Evolutionary conservation across 2,329 filamentous ascomycete genomes (phyloP).

Genomic region (Hypoxylon rubiginosum): DNA sequence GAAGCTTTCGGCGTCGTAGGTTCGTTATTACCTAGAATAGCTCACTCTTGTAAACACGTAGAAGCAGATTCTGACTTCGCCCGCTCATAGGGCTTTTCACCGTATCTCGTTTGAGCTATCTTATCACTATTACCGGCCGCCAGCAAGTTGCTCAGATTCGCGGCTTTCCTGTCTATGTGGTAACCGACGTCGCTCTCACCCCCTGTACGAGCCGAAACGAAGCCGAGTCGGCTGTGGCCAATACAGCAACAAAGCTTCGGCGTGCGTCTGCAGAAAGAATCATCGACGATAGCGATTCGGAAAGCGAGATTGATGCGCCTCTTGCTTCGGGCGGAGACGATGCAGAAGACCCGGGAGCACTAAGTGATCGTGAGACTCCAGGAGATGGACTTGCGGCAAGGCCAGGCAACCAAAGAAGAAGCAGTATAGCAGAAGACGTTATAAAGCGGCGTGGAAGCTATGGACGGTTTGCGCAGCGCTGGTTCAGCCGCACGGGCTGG

Average conservation of each 20-base stretch:
- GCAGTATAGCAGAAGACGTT: conserved; percentile 88
- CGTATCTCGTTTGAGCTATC: conserved; percentile 83
- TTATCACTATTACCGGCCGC: conserved; percentile 87
- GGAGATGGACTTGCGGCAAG: conserved; percentile 38
- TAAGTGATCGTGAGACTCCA: conserved; percentile 46
- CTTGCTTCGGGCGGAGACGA: conserved; percentile 53
- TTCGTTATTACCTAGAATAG: conserved; percentile 49
- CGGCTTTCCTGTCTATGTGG: conserved; percentile 84
- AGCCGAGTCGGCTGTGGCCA: conserved; percentile 77
- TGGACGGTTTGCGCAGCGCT: conserved; percentile 88
- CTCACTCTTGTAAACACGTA: conserved; percentile 4
- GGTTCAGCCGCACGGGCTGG: conserved; percentile 91
- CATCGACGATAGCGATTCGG: conserved; percentile 56
- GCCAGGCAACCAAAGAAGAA: conserved; percentile 61
- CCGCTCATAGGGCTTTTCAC: conserved; percentile 78
- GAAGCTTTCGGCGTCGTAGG: conserved; percentile 73
- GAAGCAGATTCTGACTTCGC: conserved; percentile 28
- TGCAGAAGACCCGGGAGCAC: conserved; percentile 48
- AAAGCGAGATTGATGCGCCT: conserved; percentile 64
- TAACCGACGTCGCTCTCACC: conserved; percentile 92
- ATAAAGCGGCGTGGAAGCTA: conserved; percentile 86
- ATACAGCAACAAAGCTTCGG: conserved; percentile 64
- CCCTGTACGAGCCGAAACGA: conserved; percentile 83
- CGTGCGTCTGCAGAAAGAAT: conserved; percentile 46
- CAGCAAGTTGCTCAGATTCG: conserved; percentile 90